Conservation (phyloP, 2,329 filamentous ascomycete genomes). For the Fusarium sp. region DNA sequence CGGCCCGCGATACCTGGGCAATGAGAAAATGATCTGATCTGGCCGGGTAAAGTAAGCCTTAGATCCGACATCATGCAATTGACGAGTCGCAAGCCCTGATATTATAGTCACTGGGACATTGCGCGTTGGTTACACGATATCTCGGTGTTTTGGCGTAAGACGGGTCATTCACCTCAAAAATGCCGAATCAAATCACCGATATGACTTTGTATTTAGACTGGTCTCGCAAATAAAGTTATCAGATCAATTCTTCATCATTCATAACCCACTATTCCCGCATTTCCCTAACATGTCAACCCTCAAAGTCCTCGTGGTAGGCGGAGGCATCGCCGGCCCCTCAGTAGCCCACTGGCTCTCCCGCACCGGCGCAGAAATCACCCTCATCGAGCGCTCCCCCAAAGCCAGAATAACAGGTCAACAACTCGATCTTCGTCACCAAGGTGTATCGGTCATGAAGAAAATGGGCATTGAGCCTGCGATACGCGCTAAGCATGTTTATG, state of each 20-base stretch:
- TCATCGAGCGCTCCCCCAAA: conserved; percentile 13
- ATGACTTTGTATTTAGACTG: background rate
- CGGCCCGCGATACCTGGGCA: background rate
- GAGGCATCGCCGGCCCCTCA: conserved; percentile 31
- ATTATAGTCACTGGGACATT: background rate
- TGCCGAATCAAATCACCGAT: background rate
- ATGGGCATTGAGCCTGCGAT: conserved; percentile 24
- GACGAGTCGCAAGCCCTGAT: background rate
- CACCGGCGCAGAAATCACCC: conserved; percentile 23
- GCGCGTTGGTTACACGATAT: background rate
- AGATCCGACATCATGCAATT: background rate
- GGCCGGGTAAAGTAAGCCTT: background rate
- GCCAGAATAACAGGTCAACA: conserved; percentile 14
- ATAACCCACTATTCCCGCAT: background rate
- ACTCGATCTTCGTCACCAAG: conserved; percentile 13
- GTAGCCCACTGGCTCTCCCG: conserved; percentile 30
- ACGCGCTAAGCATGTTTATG: conserved; percentile 3
- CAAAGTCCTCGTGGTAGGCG: conserved; percentile 32
- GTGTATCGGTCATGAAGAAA: conserved; percentile 18
- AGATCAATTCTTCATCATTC: background rate
- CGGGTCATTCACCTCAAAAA: background rate
- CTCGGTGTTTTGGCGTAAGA: background rate
- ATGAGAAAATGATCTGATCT: background rate
- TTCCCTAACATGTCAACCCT: conserved; percentile 1
- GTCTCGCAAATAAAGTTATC: background rate